Conservation (phyloP, 106 monocot species). For the Dendrobium huoshanense region DNA sequence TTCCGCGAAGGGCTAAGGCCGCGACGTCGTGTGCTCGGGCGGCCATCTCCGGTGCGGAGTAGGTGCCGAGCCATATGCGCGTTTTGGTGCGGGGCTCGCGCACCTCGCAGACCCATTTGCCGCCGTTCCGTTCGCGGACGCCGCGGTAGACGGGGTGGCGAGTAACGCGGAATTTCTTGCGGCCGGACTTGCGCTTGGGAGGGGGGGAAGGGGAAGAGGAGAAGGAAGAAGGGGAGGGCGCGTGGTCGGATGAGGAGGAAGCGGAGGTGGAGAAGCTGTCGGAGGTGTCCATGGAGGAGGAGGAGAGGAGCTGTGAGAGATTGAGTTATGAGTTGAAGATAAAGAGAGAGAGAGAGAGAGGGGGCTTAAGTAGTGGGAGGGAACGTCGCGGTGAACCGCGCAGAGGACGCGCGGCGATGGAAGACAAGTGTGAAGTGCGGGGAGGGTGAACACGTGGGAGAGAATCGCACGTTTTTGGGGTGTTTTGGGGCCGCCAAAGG, state of each 20-base stretch:
- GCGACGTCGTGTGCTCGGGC: conserved; percentile 57
- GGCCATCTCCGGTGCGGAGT: conserved; percentile 39
- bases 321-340: too few relatives aligned
- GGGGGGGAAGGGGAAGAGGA: background rate
- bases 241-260: background rate
- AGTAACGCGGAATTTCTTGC: conserved; percentile 20
- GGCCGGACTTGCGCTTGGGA: conserved; percentile 7
- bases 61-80: conserved; percentile 60
- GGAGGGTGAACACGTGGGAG: too few relatives aligned
- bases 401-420: too few relatives aligned
- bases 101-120: conserved; percentile 69
- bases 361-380: background rate
- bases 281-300: background rate
- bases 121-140: conserved; percentile 14
- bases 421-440: too few relatives aligned
- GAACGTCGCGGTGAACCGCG: background rate
- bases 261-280: conserved; percentile 2
- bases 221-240: background rate
- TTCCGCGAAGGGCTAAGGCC: conserved; percentile 41
- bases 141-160: conserved; percentile 14
- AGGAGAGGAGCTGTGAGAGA: background rate
- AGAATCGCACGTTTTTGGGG: too few relatives aligned
- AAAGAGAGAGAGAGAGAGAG: background rate
- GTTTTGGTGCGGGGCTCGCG: conserved; percentile 32
- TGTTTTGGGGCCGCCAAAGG: too few relatives aligned